Evolutionary conservation across 2,329 filamentous ascomycete genomes (phyloP), one percentile per base, ranked within the genome.

Genomic region (Daldinia sp.): DNA sequence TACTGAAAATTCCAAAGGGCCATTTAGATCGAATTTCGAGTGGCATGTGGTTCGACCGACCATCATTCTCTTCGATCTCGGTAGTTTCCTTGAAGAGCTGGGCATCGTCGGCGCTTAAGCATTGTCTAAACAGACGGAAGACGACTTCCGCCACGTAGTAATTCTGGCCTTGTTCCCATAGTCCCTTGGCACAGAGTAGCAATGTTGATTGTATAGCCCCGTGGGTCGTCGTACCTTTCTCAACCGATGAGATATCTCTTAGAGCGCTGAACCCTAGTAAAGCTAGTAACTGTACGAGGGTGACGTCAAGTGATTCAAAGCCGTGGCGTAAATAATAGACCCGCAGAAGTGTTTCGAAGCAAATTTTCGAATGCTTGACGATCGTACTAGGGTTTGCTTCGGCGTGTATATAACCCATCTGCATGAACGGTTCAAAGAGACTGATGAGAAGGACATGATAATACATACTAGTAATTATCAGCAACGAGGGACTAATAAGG

Each of bases 401-500:
- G 1, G 55, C 48, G 18, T 62, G 65, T 46, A 65, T 35, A 30
- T 64, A 61, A 33, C 63, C 66, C 44, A 66, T 60, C 15, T 69
- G 64, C 57, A 66, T 42, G 33, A 72, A 71, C 9, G 73, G 74
- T 18, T 75, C 76, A 60, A 77, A 81, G 1, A 81, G 69, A 1
- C 72, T 71, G 35, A 80, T 77, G 9, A 80, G 69, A n/a, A 80
- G 73, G n/a, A 74, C 68, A 56, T 82, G 77, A 48, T 80, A 79
- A 48, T 81, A 77, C 69, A 81, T 78, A 50, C 79, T 81, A 67
- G 1, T 33, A 33, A 10, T 3, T 3, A 30, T 67, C 13, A 68
- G 48, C 9, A 15, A 35, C 48, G 7, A 18, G 6, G 33, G 39
- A 12, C 4, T 9, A 5, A n/a, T 18, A 3, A 18, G 2, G 13